Base-by-base conservation (phyloP, 257 asterid species). In the Nicotiana undulata region DNA sequence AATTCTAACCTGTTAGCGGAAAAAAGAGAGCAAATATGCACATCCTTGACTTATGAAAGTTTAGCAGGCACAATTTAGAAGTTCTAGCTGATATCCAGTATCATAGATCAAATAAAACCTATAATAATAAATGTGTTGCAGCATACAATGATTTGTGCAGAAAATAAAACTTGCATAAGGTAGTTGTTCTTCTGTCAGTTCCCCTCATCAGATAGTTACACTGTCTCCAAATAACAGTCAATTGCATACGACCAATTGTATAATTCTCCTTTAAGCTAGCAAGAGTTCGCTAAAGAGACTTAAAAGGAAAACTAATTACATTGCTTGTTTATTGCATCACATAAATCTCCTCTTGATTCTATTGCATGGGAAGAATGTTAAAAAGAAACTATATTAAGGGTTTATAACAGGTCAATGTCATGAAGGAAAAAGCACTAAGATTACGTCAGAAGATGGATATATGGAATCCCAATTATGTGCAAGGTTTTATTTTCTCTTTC, bases 11-110 rank as follows among this genome's bases (percentile, higher is more conserved):
- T 80, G 49, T 16, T 79, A 66, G 37, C 44, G 53, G 65, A 79
- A 66, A 53, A 12, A 37, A 79, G 67, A 78, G 52, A 81, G 81
- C 76, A 76, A 75, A 83, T 83, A 80, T 55, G 63, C 64, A 75
- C 58, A 63, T 63, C 51, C 68, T 53, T 52, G 18, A 77, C 83
- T 63, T 44, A 58, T 74, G 9, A 58, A 15, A 68, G 24, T 84
- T 55, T 76, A 59, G 46, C 56, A 65, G 31, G 24, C 63, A 68
- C 53, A 66, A 9, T n/a, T 51, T 28, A 16, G 18, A 80, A 53
- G 24, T 58, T 32, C 11, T 76, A 37, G 18, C 22, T 76, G 20
- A 13, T 53, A 34, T 22, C 3, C 51, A 31, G 81, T 53, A 55
- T 56, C 64, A 76, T 18, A 55, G 68, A 77, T 22, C 34, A 55